These are phyloP conservation scores for Solanum virginianum DNA, from an alignment of 257 asterid genomes.

Conservation along the genomic window DNA sequence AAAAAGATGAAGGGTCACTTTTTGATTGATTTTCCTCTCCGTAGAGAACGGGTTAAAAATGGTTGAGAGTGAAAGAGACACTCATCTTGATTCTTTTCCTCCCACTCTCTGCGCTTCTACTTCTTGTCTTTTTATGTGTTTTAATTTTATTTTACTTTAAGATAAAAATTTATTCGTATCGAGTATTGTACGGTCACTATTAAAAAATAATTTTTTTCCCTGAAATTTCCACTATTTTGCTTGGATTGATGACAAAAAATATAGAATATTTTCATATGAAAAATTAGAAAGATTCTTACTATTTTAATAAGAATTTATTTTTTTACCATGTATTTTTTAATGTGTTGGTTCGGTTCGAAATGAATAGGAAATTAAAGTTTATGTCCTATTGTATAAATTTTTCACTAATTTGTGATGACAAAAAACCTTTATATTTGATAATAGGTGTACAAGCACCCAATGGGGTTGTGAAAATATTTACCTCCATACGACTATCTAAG, in stretches of 20 bases:
- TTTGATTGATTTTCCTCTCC: slow-evolving; percentile 53
- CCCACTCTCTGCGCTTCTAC: slow-evolving; percentile 50
- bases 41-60: slow-evolving; percentile 77
- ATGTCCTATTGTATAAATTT: neutral
- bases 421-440: neutral
- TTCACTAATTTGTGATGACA: too few species aligned
- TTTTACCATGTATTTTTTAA: neutral
- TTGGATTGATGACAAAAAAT: too few species aligned
- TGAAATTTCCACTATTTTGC: too few species aligned
- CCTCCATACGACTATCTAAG: neutral
- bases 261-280: too few species aligned
- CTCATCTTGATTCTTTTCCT: slow-evolving; percentile 41
- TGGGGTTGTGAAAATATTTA: neutral
- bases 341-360: neutral
- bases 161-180: neutral
- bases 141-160: neutral
- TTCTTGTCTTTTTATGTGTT: neutral
- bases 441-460: neutral
- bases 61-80: slow-evolving; percentile 37
- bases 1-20: slow-evolving; percentile 31
- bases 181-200: neutral
- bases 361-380: too few species aligned
- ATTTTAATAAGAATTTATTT: neutral
- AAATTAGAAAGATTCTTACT: too few species aligned
- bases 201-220: too few species aligned